Conservation (phyloP, 495 filamentous ascomycete species). For the Bombardia bombarda region DNA sequence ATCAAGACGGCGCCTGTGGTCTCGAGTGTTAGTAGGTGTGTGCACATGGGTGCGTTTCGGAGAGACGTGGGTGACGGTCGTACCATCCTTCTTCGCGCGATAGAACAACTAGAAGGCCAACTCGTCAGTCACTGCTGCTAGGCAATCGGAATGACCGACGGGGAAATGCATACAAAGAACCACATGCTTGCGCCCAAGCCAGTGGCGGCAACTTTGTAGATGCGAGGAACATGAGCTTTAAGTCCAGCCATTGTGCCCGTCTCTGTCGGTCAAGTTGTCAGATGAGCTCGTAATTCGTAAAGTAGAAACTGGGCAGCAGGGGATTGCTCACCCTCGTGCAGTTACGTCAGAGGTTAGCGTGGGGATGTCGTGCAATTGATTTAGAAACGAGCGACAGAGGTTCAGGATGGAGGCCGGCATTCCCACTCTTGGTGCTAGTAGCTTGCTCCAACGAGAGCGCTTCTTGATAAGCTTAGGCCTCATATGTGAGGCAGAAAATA, state of each 20-base stretch:
- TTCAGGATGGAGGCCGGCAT: not conserved
- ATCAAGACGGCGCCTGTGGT: constrained; percentile 59
- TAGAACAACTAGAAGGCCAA: constrained; percentile 67
- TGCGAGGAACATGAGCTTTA: constrained; percentile 28
- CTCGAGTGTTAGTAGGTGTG: constrained; percentile 17
- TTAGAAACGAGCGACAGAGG: not conserved
- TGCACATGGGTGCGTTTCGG: not conserved
- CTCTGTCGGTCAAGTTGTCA: constrained; percentile 4
- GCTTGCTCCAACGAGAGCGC: no score
- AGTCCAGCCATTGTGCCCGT: constrained; percentile 20
- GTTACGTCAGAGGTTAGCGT: not conserved
- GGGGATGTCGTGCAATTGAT: not conserved
- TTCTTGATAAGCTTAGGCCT: no score
- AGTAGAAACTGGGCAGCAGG: not conserved
- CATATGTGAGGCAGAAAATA: no score
- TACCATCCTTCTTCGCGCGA: constrained; percentile 85
- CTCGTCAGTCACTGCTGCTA: constrained; percentile 5
- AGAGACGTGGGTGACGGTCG: constrained; percentile 4
- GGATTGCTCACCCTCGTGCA: not conserved
- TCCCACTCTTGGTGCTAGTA: not conserved
- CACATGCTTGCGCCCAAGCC: constrained; percentile 93
- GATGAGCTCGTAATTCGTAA: not conserved
- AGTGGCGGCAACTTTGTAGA: constrained; percentile 81
- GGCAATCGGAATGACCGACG: not conserved
- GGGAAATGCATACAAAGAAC: constrained; percentile 73